Percentiles rank a stretch among this genome's conserved stretches.
phyloP scores from a whole-genome alignment of 129 eudicot genomes.

The Tanacetum coccineum region DNA sequence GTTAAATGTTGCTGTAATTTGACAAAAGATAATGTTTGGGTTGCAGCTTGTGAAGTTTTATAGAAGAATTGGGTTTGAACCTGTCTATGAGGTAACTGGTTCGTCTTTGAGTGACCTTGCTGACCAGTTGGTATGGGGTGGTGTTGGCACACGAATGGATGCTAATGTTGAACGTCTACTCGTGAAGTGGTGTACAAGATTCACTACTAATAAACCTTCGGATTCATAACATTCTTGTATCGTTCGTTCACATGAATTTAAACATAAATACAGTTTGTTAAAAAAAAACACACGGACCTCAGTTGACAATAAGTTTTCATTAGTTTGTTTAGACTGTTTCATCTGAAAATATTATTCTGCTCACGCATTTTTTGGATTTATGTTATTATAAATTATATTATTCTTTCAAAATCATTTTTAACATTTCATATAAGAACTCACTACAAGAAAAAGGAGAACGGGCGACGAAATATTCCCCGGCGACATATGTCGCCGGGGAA shows the following conservation, averaged over 20 bases:
- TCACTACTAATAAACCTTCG: conserved; percentile 22
- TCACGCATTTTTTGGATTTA: too few relatives aligned
- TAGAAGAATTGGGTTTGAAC: conserved; percentile 67
- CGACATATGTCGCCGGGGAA: too few relatives aligned
- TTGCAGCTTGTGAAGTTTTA: conserved; percentile 77
- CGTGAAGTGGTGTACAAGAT: conserved; percentile 68
- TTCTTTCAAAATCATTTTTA: too few relatives aligned
- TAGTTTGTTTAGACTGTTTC: too few relatives aligned
- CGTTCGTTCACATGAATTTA: not conserved
- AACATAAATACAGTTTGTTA: not conserved
- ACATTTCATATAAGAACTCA: too few relatives aligned
- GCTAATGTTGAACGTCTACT: conserved; percentile 65
- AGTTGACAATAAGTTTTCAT: too few relatives aligned
- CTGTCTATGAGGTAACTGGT: conserved; percentile 66
- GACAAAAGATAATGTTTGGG: not conserved
- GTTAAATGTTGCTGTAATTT: too few relatives aligned
- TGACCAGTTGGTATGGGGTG: conserved; percentile 84
- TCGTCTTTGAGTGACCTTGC: conserved; percentile 51
- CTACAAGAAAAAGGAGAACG: too few relatives aligned
- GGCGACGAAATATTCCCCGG: too few relatives aligned
- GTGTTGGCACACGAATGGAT: conserved; percentile 77
- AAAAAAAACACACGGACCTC: not conserved
- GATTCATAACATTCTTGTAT: not conserved
- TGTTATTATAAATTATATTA: too few relatives aligned
- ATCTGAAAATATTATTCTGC: too few relatives aligned